Conservation (phyloP, 2,329 filamentous ascomycete genomes). For the Thelonectria blattea region DNA sequence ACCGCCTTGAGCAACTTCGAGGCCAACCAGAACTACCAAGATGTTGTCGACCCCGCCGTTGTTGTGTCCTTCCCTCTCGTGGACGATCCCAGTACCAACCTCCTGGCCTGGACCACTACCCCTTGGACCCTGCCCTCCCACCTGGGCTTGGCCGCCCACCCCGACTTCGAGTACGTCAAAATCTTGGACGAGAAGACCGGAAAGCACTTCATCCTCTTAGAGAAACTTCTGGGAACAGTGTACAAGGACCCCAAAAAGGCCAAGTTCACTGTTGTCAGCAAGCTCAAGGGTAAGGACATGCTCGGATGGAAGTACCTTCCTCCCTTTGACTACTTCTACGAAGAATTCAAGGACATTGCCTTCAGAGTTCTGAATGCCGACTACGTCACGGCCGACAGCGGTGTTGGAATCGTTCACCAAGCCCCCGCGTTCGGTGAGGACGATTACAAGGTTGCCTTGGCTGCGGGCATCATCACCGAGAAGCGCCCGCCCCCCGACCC, state of each 20-base stretch:
- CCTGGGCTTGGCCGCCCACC: constrained; percentile 76
- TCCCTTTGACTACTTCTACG: constrained; percentile 87
- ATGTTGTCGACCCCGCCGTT: constrained; percentile 87
- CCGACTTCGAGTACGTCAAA: constrained; percentile 87
- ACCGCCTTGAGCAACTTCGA: constrained; percentile 94
- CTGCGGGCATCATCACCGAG: constrained; percentile 78
- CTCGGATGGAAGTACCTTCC: constrained; percentile 88
- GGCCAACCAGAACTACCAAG: constrained; percentile 92
- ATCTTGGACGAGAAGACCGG: constrained; percentile 82
- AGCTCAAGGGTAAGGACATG: constrained; percentile 83
- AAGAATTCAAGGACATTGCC: constrained; percentile 83
- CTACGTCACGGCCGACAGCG: constrained; percentile 88
- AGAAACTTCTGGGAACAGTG: constrained; percentile 78
- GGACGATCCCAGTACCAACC: constrained; percentile 73
- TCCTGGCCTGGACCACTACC: constrained; percentile 90
- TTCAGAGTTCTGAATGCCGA: constrained; percentile 83
- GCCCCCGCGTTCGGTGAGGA: constrained; percentile 94
- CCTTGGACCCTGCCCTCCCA: constrained; percentile 86
- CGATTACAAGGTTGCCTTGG: constrained; percentile 85
- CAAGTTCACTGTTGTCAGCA: constrained; percentile 83
- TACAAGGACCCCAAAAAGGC: constrained; percentile 98
- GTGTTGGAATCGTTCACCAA: constrained; percentile 94
- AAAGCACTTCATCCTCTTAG: constrained; percentile 84
- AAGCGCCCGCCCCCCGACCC: constrained; percentile 85
- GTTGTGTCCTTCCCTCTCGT: constrained; percentile 87